Conservation (phyloP, 169 alveolate genomes). For the Cryptosporidium bovis region DNA sequence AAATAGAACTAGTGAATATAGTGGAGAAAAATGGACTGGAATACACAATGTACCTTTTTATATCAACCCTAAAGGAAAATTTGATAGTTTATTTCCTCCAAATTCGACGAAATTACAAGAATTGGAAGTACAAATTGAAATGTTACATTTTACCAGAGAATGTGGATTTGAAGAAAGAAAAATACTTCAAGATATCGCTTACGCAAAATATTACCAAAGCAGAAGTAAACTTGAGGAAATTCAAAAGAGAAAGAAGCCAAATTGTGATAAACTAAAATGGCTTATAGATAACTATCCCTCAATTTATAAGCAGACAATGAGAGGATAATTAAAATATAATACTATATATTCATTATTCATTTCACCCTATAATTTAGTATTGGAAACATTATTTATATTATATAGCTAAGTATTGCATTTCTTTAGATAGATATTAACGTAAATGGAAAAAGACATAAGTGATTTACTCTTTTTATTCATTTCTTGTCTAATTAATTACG, state of each 20-base stretch:
- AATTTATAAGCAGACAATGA: constrained; percentile 61
- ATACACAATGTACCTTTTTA: constrained; percentile 44
- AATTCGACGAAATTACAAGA: constrained; percentile 48
- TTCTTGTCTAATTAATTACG: too few species aligned
- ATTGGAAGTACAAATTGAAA: constrained; percentile 58
- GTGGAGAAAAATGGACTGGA: constrained; percentile 56
- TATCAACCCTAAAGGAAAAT: constrained; percentile 24
- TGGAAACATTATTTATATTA: too few species aligned
- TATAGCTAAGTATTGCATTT: too few species aligned
- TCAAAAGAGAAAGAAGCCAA: constrained; percentile 54
- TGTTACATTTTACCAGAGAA: constrained; percentile 65
- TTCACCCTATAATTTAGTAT: too few species aligned
- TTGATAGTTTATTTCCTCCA: constrained; percentile 48
- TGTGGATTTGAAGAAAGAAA: constrained; percentile 67
- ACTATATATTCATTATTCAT: too few species aligned
- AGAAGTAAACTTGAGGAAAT: constrained; percentile 37
- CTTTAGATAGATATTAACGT: too few species aligned
- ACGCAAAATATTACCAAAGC: constrained; percentile 65
- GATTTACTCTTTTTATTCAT: too few species aligned
- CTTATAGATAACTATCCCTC: constrained; percentile 60
- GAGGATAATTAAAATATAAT: background rate
- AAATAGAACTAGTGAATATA: constrained; percentile 44
- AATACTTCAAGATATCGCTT: constrained; percentile 61
- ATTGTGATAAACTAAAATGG: constrained; percentile 69
- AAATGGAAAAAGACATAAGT: too few species aligned